Evolutionary conservation across 192 early-diverging fungal species (phyloP).

Genomic region (Piromyces finnis): DNA sequence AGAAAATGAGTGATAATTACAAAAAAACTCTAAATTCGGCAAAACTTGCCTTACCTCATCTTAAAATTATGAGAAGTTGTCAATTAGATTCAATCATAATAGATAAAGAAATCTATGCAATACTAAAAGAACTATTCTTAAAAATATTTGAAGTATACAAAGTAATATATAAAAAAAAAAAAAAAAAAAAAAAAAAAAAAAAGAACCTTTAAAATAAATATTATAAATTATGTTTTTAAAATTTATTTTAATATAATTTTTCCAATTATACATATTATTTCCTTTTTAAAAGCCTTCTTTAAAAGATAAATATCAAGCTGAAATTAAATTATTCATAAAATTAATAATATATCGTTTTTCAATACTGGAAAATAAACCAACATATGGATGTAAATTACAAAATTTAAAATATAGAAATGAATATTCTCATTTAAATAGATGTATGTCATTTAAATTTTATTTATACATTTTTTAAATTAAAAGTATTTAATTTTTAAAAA

Average conservation of each 20-base stretch:
- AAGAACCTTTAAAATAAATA: too few species aligned
- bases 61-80: conserved; percentile 53
- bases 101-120: conserved; percentile 53
- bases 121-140: conserved; percentile 60
- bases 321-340: conserved; percentile 46
- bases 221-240: too few species aligned
- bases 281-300: conserved; percentile 30
- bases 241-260: too few species aligned
- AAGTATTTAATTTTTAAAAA: too few species aligned
- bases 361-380: conserved; percentile 50
- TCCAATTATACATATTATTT: too few species aligned
- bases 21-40: not conserved
- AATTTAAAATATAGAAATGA: conserved; percentile 70
- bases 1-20: not conserved
- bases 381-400: conserved; percentile 67
- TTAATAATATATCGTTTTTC: conserved; percentile 56
- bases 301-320: conserved; percentile 47
- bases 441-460: conserved; percentile 21
- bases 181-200: too few species aligned
- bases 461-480: too few species aligned
- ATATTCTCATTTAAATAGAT: conserved; percentile 22
- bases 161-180: too few species aligned
- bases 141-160: conserved; percentile 47
- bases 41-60: not conserved
- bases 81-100: conserved; percentile 73